Evolutionary conservation across 2,329 filamentous ascomycete species (phyloP).

Genomic region (Sarocladiaceae sp.): DNA sequence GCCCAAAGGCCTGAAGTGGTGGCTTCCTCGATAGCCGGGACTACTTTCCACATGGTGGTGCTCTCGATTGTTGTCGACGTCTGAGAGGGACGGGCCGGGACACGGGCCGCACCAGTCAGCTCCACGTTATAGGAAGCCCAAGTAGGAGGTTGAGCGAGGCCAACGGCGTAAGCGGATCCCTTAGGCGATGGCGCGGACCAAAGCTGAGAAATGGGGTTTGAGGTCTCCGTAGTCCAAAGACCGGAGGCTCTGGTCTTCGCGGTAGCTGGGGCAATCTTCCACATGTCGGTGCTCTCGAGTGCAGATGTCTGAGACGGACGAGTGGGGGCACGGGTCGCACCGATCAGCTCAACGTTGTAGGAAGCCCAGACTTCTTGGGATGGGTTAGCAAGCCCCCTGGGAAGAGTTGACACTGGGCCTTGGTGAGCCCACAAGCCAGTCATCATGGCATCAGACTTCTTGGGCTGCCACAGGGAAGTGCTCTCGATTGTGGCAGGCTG

Average conservation of each 20-base stretch:
- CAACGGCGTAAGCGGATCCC: no score
- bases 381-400: slow-evolving; percentile 30
- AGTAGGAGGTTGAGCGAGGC: not conserved
- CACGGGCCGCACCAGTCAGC: slow-evolving; percentile 21
- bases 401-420: not conserved
- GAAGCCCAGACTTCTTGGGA: slow-evolving; percentile 30
- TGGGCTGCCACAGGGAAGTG: slow-evolving; percentile 28
- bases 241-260: not conserved
- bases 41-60: slow-evolving; percentile 14
- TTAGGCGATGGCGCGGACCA: not conserved
- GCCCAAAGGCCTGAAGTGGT: not conserved
- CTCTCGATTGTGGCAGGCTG: slow-evolving; percentile 30
- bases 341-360: slow-evolving; percentile 23
- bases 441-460: not conserved
- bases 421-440: not conserved
- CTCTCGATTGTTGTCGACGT: slow-evolving; percentile 30
- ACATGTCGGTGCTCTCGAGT: slow-evolving; percentile 29
- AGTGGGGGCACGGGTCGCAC: slow-evolving; percentile 23
- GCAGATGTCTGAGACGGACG: slow-evolving; percentile 22
- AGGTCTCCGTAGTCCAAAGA: not conserved
- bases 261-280: not conserved
- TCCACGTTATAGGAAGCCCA: slow-evolving; percentile 30
- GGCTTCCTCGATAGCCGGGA: not conserved
- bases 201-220: not conserved
- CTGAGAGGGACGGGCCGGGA: slow-evolving; percentile 23